A percentile compares a stretch with the other conserved stretches of the same genome.
Evolutionary conservation across 495 filamentous ascomycete genomes (phyloP).

Genomic region (Penicillium waksmanii): DNA sequence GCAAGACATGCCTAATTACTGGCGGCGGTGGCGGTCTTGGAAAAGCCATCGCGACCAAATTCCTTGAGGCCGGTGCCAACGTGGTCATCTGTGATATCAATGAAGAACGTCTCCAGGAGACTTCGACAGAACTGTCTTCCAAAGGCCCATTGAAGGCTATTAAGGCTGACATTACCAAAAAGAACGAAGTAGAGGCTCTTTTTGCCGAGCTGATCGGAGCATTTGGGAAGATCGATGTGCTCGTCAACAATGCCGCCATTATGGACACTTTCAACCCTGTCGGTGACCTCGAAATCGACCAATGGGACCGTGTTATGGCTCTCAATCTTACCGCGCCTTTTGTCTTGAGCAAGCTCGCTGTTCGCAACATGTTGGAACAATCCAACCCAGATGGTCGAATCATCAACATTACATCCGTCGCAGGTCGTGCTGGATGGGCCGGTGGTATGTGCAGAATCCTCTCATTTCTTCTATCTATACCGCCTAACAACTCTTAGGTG

Average conservation of each 20-base stretch:
- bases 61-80: conserved; percentile 42
- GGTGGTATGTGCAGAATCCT: conserved; percentile 29
- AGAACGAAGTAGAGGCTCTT: conserved; percentile 39
- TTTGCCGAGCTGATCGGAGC: conserved; percentile 35
- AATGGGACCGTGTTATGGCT: conserved; percentile 61
- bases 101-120: conserved; percentile 35
- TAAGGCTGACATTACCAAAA: conserved; percentile 45
- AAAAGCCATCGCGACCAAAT: conserved; percentile 43
- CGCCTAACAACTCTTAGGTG: conserved; percentile 15
- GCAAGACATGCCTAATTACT: conserved; percentile 46
- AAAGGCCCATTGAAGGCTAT: conserved; percentile 41
- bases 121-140: conserved; percentile 41
- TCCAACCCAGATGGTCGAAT: conserved; percentile 34
- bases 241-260: conserved; percentile 51
- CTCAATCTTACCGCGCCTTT: conserved; percentile 65
- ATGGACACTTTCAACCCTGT: conserved; percentile 63
- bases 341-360: conserved; percentile 54
- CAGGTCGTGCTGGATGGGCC: conserved; percentile 37
- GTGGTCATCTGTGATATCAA: conserved; percentile 51
- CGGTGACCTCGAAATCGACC: conserved; percentile 49
- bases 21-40: conserved; percentile 49
- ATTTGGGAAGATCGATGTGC: conserved; percentile 41
- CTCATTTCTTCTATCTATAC: not conserved
- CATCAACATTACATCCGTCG: conserved; percentile 44
- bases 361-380: conserved; percentile 47